These are phyloP conservation scores for Penicillium sp. DNA, from an alignment of 2,329 filamentous ascomycete species.

Conservation along the genomic window DNA sequence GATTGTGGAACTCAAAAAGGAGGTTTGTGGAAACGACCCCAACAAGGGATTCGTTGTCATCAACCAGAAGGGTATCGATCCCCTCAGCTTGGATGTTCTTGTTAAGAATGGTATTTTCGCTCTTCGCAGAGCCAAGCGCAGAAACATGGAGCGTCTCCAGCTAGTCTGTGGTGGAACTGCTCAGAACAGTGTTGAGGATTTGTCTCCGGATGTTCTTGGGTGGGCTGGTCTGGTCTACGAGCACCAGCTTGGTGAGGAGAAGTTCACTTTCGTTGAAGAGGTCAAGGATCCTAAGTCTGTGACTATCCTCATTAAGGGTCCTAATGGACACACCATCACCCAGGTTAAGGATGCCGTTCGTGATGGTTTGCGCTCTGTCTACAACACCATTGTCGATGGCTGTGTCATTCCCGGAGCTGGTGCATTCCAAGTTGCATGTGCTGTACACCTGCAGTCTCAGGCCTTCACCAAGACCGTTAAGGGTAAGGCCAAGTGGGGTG, in stretches of 20 bases:
- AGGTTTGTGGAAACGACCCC: constrained; percentile 88
- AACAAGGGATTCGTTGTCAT: constrained; percentile 97
- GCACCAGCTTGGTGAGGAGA: constrained; percentile 96
- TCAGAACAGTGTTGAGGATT: constrained; percentile 95
- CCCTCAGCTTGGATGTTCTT: constrained; percentile 88
- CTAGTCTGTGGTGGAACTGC: constrained; percentile 86
- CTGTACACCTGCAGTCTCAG: constrained; percentile 81
- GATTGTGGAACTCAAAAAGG: constrained; percentile 97
- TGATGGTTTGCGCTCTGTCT: constrained; percentile 91
- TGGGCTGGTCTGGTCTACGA: constrained; percentile 98
- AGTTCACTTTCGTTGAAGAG: constrained; percentile 98
- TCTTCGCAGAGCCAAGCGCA: constrained; percentile 88
- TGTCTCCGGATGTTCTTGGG: constrained; percentile 82
- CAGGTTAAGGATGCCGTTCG: constrained; percentile 96
- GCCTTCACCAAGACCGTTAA: constrained; percentile 87
- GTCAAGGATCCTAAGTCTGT: constrained; percentile 99
- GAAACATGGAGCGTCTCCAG: constrained; percentile 98
- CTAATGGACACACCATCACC: constrained; percentile 92
- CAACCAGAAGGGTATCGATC: constrained; percentile 99
- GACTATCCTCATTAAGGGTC: constrained; percentile 95
- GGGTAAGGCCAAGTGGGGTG: constrained; percentile 96
- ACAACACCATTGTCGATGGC: constrained; percentile 99
- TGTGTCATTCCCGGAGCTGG: constrained; percentile 93
- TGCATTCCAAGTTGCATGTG: constrained; percentile 93
- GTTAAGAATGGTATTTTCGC: constrained; percentile 98